Evolutionary conservation across 169 alveolate species (phyloP).

Genomic region (Hepatocystis sp.): DNA sequence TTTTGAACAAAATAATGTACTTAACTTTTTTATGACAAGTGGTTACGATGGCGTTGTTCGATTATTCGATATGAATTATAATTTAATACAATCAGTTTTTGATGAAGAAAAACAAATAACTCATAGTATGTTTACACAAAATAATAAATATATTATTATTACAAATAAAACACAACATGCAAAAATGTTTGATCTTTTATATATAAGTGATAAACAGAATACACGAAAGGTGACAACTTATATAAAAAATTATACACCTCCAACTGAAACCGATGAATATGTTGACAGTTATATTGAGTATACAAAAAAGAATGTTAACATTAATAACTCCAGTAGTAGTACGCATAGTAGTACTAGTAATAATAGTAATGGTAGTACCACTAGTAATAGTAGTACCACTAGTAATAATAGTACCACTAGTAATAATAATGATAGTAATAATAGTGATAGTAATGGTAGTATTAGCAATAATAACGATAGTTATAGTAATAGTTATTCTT

Average conservation of each 20-base stretch:
- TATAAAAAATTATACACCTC: conserved; percentile 24
- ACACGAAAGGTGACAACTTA: conserved; percentile 49
- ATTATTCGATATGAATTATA: conserved; percentile 63
- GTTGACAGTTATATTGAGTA: too few relatives aligned
- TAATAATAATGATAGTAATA: too few relatives aligned
- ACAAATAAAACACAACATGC: conserved; percentile 43
- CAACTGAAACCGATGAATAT: too few relatives aligned
- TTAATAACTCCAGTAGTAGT: too few relatives aligned
- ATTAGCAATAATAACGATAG: too few relatives aligned
- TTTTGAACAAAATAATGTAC: conserved; percentile 24
- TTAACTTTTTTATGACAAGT: conserved; percentile 62
- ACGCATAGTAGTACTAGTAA: too few relatives aligned
- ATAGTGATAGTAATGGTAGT: too few relatives aligned
- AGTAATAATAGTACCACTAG: too few relatives aligned
- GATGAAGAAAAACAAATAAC: conserved; percentile 73
- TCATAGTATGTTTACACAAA: conserved; percentile 66
- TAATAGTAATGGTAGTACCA: too few relatives aligned
- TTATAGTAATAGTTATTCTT: too few relatives aligned
- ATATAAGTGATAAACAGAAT: conserved; percentile 62
- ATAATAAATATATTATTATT: conserved; percentile 69
- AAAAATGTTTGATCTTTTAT: conserved; percentile 56
- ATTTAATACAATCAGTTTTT: conserved; percentile 48
- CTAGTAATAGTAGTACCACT: too few relatives aligned
- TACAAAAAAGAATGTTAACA: too few relatives aligned
- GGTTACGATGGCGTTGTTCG: conserved; percentile 74